phyloP scores from a whole-genome alignment of 2,329 filamentous ascomycete species.

The Xylaria sp. region DNA sequence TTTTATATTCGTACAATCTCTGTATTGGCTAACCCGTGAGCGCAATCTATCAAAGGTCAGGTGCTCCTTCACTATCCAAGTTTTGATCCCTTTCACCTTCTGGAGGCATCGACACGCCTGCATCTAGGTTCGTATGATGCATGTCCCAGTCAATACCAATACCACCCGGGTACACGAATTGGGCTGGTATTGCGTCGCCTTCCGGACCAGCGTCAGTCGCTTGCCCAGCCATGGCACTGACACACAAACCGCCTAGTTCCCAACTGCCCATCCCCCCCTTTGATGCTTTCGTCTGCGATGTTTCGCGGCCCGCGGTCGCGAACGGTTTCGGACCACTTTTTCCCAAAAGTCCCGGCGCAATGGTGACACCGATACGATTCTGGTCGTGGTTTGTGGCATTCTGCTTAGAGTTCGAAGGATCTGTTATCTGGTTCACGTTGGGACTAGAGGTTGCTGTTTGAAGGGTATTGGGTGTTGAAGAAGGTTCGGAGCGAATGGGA shows the following conservation, averaged over 20 bases:
- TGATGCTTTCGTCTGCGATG: conserved; percentile 8
- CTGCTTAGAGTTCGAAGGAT: conserved; percentile 10
- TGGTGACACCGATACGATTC: conserved; percentile 25
- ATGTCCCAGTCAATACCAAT: conserved; percentile 26
- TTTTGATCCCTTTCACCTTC: not conserved
- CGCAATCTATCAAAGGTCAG: conserved; percentile 7
- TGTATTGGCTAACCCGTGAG: not conserved
- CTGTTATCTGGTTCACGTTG: not conserved
- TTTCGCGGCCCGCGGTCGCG: conserved; percentile 29
- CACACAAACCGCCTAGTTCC: conserved; percentile 37
- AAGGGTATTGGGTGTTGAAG: not conserved
- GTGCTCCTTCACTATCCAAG: not conserved
- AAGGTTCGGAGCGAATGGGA: conserved; percentile 23
- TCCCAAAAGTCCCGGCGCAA: conserved; percentile 21
- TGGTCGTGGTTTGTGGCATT: not conserved
- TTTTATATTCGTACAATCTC: not conserved
- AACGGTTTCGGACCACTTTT: conserved; percentile 34
- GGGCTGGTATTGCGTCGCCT: conserved; percentile 4
- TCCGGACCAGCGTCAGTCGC: not conserved
- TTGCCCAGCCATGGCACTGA: conserved; percentile 35
- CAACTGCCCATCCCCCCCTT: conserved; percentile 34
- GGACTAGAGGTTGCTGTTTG: not conserved
- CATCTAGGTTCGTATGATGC: not conserved
- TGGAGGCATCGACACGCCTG: not conserved
- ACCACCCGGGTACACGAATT: conserved; percentile 15